Evolutionary conservation across 2,329 filamentous ascomycete genomes (phyloP).

Genomic region (Colletotrichum ledebouriae): DNA sequence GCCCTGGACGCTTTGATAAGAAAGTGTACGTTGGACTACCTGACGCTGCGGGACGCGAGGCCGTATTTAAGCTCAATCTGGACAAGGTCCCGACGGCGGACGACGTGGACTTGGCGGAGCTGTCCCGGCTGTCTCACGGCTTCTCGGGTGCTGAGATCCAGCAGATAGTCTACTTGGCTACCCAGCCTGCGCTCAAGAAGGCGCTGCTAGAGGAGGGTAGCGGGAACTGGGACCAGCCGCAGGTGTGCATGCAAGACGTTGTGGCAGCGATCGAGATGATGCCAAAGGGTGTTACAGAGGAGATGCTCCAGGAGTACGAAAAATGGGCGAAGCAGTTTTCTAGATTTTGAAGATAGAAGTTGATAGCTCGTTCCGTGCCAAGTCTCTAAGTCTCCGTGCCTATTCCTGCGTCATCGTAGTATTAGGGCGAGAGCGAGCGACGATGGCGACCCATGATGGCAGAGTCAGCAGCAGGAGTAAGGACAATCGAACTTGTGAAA

Average conservation of each 20-base stretch:
- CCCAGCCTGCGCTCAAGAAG: slow-evolving; percentile 58
- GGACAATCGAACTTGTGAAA: too few relatives aligned
- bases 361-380: slow-evolving; percentile 1
- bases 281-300: slow-evolving; percentile 70
- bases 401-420: neutral
- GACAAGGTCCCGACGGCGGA: slow-evolving; percentile 68
- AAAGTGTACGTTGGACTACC: slow-evolving; percentile 90
- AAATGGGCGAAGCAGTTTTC: slow-evolving; percentile 60
- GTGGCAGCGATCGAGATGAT: slow-evolving; percentile 59
- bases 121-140: slow-evolving; percentile 78
- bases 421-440: too few relatives aligned
- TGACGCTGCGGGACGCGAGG: slow-evolving; percentile 76
- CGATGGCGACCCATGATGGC: too few relatives aligned
- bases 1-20: slow-evolving; percentile 87
- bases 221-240: slow-evolving; percentile 9
- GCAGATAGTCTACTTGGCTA: slow-evolving; percentile 62
- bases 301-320: slow-evolving; percentile 71
- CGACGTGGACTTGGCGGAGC: slow-evolving; percentile 74
- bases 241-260: slow-evolving; percentile 59
- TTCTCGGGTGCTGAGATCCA: slow-evolving; percentile 88
- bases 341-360: slow-evolving; percentile 38
- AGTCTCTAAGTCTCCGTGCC: neutral
- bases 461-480: too few relatives aligned
- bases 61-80: slow-evolving; percentile 80
- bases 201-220: slow-evolving; percentile 43